Conservation (phyloP, 2,329 filamentous ascomycete species). For the Coleophoma crateriformis region DNA sequence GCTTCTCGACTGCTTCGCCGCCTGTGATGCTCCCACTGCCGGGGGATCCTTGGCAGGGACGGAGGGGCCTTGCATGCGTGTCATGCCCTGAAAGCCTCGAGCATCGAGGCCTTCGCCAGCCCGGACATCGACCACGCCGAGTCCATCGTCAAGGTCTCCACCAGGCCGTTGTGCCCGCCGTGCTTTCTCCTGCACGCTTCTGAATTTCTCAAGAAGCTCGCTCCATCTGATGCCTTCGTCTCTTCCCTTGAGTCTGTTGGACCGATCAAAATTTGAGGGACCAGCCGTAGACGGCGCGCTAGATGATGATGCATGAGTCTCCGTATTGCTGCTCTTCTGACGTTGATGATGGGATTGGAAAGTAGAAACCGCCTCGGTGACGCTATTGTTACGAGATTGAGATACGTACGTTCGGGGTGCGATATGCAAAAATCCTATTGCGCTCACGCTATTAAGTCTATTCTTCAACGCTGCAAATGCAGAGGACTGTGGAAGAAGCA, state of each 20-base stretch:
- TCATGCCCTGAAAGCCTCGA: conserved; percentile 30
- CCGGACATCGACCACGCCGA: conserved; percentile 39
- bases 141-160: conserved; percentile 40
- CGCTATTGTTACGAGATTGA: conserved; percentile 28
- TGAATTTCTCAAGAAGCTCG: conserved; percentile 92
- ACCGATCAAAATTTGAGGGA: conserved; percentile 59
- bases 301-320: conserved; percentile 26
- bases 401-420: conserved; percentile 68
- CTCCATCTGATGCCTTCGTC: conserved; percentile 89
- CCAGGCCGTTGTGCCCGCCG: conserved; percentile 59
- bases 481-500: conserved; percentile 97
- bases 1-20: conserved; percentile 51
- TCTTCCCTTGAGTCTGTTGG: conserved; percentile 71
- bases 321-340: conserved; percentile 19
- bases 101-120: conserved; percentile 22
- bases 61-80: conserved; percentile 29
- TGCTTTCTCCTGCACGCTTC: conserved; percentile 80
- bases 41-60: conserved; percentile 45
- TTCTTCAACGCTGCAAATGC: conserved; percentile 97
- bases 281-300: conserved; percentile 41
- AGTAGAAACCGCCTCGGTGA: conserved; percentile 24
- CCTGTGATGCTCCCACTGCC: conserved; percentile 29
- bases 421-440: conserved; percentile 90
- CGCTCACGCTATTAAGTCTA: conserved; percentile 91
- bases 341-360: conserved; percentile 22